Conservation (phyloP, 1,284 basidiomycete genomes). For the Pascua sp. region DNA sequence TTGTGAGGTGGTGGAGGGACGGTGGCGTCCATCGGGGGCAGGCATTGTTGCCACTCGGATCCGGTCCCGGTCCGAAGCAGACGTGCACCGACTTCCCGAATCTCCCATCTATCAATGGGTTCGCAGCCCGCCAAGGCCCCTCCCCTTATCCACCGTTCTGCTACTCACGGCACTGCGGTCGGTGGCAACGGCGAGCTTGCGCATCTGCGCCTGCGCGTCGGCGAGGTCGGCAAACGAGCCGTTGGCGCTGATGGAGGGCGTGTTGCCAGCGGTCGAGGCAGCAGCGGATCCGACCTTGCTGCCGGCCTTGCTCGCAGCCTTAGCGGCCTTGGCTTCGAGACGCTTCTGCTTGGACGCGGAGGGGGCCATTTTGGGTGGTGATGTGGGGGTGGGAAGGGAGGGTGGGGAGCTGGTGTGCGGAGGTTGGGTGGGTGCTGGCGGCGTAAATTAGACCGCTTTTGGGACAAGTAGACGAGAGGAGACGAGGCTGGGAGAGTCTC, state of each 20-base stretch:
- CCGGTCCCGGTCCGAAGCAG: no score
- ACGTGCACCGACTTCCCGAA: no score
- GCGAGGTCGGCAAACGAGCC: slow-evolving; percentile 60
- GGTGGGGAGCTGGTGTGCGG: no score
- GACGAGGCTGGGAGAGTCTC: no score
- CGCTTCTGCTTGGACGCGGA: slow-evolving; percentile 61
- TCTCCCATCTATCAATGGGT: neutral
- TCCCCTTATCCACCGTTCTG: neutral
- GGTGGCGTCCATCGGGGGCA: neutral
- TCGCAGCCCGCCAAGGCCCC: neutral
- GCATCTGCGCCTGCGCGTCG: slow-evolving; percentile 63
- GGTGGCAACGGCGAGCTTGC: slow-evolving; percentile 78
- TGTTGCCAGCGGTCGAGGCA: slow-evolving; percentile 61
- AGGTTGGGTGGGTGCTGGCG: no score
- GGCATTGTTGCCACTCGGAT: neutral
- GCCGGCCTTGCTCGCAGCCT: slow-evolving; percentile 54
- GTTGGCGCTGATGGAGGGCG: slow-evolving; percentile 70
- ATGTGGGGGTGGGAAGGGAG: no score
- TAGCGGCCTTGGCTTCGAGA: slow-evolving; percentile 84
- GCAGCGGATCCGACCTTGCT: slow-evolving; percentile 54
- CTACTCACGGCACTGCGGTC: slow-evolving; percentile 63
- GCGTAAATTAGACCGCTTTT: no score
- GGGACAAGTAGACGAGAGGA: no score
- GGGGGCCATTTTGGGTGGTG: slow-evolving; percentile 43
- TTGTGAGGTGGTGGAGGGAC: neutral